These are phyloP conservation scores for Pythium coloratum DNA, from an alignment of 352 stramenopile species.

Conservation along the genomic window DNA sequence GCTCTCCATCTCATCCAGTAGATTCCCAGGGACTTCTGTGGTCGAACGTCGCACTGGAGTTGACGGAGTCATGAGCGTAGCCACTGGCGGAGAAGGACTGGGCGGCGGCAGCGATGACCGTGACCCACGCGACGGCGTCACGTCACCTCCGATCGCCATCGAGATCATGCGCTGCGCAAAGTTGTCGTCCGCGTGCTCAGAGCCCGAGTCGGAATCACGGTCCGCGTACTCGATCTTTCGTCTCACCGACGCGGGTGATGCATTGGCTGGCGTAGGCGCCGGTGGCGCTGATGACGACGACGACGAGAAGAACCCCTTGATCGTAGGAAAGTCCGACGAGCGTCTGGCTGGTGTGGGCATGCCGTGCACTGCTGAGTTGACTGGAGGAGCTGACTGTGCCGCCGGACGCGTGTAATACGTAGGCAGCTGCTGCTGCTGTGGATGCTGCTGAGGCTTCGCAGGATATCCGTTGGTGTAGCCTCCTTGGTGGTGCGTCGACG, in stretches of 20 bases:
- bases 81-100: constrained; percentile 20
- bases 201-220: constrained; percentile 52
- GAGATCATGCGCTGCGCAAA: constrained; percentile 20
- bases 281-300: background rate
- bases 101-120: constrained; percentile 13
- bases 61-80: background rate
- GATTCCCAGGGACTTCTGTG: constrained; percentile 24
- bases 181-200: constrained; percentile 44
- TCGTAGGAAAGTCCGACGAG: constrained; percentile 14
- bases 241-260: constrained; percentile 1
- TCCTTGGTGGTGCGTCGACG: background rate
- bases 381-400: constrained; percentile 13
- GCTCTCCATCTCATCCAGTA: constrained; percentile 65
- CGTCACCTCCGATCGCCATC: constrained; percentile 1
- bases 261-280: background rate
- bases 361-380: constrained; percentile 13
- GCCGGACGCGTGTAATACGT: constrained; percentile 17
- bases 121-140: constrained; percentile 1
- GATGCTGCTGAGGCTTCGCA: background rate
- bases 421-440: constrained; percentile 10
- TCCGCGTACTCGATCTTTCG: constrained; percentile 30
- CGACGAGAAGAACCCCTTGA: constrained; percentile 27
- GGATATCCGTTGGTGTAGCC: constrained; percentile 9
- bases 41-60: constrained; percentile 12
- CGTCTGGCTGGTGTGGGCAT: constrained; percentile 9